A percentile compares a stretch with the other conserved stretches of the same genome.
These are phyloP conservation scores for Thalassiosira livingstoniorum DNA, from an alignment of 352 stramenopile genomes.

Conservation along the genomic window DNA sequence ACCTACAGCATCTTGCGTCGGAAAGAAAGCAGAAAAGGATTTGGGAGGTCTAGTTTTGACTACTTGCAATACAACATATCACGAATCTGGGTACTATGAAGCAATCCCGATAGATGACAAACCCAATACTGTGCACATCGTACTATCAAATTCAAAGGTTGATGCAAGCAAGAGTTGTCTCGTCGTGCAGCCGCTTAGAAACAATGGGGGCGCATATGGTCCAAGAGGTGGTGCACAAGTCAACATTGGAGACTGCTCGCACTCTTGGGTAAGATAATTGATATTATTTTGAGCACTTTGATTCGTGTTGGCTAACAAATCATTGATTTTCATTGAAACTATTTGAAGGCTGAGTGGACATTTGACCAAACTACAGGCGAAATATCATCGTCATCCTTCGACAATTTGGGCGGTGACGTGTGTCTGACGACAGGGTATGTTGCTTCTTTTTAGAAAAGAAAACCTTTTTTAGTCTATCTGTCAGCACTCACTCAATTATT, in stretches of 20 bases:
- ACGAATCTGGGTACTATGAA: slow-evolving; percentile 40
- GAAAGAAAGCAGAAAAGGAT: slow-evolving; percentile 43
- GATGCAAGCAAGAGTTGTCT: slow-evolving; percentile 54
- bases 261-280: slow-evolving; percentile 27
- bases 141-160: slow-evolving; percentile 46
- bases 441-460: no score
- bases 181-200: slow-evolving; percentile 53
- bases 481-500: no score
- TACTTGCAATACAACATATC: slow-evolving; percentile 54
- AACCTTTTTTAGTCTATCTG: no score
- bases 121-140: slow-evolving; percentile 46
- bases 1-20: slow-evolving; percentile 74
- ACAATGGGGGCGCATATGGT: slow-evolving; percentile 76
- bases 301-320: not conserved
- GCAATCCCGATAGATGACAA: slow-evolving; percentile 31
- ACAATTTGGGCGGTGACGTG: slow-evolving; percentile 54
- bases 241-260: slow-evolving; percentile 64
- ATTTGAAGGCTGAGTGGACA: slow-evolving; percentile 56
- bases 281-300: not conserved
- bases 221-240: slow-evolving; percentile 71
- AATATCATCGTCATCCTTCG: slow-evolving; percentile 65
- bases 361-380: slow-evolving; percentile 62
- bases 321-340: not conserved
- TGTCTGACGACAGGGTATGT: slow-evolving; percentile 87
- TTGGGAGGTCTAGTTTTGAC: slow-evolving; percentile 68